phyloP scores from a whole-genome alignment of 2,329 filamentous ascomycete species.

The Gaeumannomyces sp. region DNA sequence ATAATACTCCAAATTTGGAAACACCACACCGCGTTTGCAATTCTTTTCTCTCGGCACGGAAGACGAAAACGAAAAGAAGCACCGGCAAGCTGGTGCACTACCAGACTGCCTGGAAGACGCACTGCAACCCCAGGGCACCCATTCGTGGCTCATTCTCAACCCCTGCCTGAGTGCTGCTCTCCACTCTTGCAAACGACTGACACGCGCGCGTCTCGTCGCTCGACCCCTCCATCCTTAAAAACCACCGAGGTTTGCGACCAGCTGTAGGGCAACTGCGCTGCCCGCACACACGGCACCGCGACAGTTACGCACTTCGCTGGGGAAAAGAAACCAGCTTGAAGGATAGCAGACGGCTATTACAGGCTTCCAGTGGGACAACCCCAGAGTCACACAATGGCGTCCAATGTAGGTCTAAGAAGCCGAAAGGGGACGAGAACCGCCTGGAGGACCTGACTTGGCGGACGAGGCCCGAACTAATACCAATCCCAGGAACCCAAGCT shows the following conservation, averaged over 20 bases:
- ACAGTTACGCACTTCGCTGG: neutral
- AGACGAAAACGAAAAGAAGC: neutral
- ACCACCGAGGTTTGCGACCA: neutral
- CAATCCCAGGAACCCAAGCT: conserved; percentile 53
- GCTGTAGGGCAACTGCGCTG: neutral
- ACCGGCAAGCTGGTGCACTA: neutral
- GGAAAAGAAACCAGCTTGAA: neutral
- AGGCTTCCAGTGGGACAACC: neutral
- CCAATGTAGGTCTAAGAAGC: conserved; percentile 5
- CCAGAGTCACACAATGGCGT: neutral
- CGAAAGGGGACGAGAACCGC: neutral
- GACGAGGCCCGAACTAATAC: conserved; percentile 1
- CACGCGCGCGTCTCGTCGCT: conserved; percentile 1
- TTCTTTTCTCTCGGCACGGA: conserved; percentile 11
- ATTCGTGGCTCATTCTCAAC: neutral
- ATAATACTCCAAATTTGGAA: conserved; percentile 11
- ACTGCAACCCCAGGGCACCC: neutral
- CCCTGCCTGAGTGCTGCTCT: neutral
- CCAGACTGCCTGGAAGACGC: neutral
- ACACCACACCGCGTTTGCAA: conserved; percentile 10
- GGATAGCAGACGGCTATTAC: neutral
- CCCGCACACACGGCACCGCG: neutral
- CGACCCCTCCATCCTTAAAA: neutral
- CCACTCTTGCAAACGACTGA: neutral
- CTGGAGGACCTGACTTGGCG: neutral